Conservation (phyloP, 345 rosid species). For the Citrus reticulata region DNA sequence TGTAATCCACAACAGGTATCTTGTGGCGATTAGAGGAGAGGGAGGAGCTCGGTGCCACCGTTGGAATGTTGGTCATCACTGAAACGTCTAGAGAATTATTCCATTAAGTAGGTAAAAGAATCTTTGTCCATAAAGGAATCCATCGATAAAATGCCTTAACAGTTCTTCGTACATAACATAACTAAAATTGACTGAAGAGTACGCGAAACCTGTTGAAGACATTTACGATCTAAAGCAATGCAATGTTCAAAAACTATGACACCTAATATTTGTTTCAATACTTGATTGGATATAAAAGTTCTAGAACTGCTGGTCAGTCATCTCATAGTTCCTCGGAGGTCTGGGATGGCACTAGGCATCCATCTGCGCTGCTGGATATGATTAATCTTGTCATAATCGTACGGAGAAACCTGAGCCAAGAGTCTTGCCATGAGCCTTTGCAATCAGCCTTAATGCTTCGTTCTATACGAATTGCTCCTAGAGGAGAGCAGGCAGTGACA, state of each 20-base stretch:
- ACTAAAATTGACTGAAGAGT: too few relatives aligned
- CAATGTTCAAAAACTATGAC: background rate
- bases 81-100: background rate
- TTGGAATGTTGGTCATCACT: background rate
- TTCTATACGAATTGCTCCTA: constrained; percentile 18
- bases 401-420: constrained; percentile 19
- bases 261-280: background rate
- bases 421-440: constrained; percentile 13
- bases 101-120: background rate
- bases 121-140: too few relatives aligned
- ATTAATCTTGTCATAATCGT: constrained; percentile 2
- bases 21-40: background rate
- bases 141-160: too few relatives aligned
- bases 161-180: too few relatives aligned
- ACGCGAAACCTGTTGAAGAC: background rate
- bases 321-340: background rate
- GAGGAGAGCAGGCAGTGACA: constrained; percentile 4
- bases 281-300: too few relatives aligned
- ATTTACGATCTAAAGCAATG: background rate
- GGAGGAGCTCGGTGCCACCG: background rate
- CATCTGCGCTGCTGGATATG: background rate
- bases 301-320: too few relatives aligned
- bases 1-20: too few relatives aligned
- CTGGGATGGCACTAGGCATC: constrained; percentile 5
- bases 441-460: constrained; percentile 11